Conservation (phyloP, 345 rosid genomes). For the Abelmoschus esculentus region DNA sequence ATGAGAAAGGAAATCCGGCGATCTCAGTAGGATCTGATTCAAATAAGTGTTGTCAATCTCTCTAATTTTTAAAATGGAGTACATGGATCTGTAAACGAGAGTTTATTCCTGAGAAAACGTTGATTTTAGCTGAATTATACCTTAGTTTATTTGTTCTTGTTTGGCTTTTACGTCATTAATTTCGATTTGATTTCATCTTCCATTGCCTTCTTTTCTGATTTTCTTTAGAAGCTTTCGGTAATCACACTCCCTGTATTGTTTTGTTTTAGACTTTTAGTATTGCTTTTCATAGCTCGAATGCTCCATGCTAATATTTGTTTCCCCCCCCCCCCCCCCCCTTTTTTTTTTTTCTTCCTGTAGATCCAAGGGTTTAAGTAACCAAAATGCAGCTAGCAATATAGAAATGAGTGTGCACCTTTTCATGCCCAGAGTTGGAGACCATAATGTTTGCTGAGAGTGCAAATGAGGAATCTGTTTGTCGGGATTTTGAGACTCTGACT, state of each 20-base stretch:
- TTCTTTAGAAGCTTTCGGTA: background rate
- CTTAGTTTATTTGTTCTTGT: too few species aligned
- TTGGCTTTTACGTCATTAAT: too few species aligned
- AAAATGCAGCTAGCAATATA: conserved; percentile 11
- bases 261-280: background rate
- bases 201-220: background rate
- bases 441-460: conserved; percentile 44
- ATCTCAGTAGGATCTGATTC: too few species aligned
- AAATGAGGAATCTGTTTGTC: conserved; percentile 43
- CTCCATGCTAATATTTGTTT: background rate
- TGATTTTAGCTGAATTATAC: too few species aligned
- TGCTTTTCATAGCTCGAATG: background rate
- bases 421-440: conserved; percentile 10
- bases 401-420: conserved; percentile 9
- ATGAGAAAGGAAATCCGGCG: too few species aligned
- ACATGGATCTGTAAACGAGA: too few species aligned
- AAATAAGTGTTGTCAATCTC: too few species aligned
- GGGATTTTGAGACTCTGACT: conserved; percentile 59
- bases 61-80: too few species aligned
- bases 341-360: background rate
- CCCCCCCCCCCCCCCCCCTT: too few species aligned
- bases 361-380: background rate
- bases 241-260: background rate
- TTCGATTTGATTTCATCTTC: too few species aligned
- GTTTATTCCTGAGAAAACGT: too few species aligned